Evolutionary conservation across 2,329 filamentous ascomycete species (phyloP), one percentile per base, ranked within the genome.

Genomic region (Alternaria burnsii): DNA sequence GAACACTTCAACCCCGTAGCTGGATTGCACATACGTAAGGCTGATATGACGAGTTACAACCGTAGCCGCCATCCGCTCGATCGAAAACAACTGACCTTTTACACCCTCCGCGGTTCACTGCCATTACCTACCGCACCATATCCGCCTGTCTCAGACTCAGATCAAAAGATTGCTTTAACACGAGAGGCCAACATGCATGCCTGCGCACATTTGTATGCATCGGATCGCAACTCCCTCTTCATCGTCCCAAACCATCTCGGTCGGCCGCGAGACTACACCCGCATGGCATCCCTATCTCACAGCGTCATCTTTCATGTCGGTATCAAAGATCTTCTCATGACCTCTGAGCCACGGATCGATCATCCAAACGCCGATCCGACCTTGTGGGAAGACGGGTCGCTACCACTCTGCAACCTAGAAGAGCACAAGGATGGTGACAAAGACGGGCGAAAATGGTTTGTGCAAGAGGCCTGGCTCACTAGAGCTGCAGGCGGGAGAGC

Each of bases 191-290:
- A 88, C 63, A 71, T 88, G 18, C 85, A 87, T 63, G 82, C 85
- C 1, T 86, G 83, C 65, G 85, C 84, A 3, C 86, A 88, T 71
- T 76, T 87, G 43, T 88, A 86, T 67, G 82, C 85, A 0, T 84
- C 82, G 34, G 86, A 87, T 65, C 81, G 83, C 24, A 87, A 87
- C 58, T 83, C 83, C 87, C 12, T 82, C 83, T 36, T 36, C 71
- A 73, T 86, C 44, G 80, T 86, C 2, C 78, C 83, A 3, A 84
- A 84, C 22, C 81, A 84, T 16, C 67, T 78, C 8, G 63, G 62
- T 6, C 60, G 61, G 2, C 66, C 64, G 2, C 43, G 71, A 43
- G 67, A 73, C 5, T 76, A 66, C 46, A 71, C 66, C 3, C 66
- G 71, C 10, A 76, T 78, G 69, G 73, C 75, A 0, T 73, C 68